Conservation (phyloP, 2,329 filamentous ascomycete genomes). For the Diaporthe citriasiana region DNA sequence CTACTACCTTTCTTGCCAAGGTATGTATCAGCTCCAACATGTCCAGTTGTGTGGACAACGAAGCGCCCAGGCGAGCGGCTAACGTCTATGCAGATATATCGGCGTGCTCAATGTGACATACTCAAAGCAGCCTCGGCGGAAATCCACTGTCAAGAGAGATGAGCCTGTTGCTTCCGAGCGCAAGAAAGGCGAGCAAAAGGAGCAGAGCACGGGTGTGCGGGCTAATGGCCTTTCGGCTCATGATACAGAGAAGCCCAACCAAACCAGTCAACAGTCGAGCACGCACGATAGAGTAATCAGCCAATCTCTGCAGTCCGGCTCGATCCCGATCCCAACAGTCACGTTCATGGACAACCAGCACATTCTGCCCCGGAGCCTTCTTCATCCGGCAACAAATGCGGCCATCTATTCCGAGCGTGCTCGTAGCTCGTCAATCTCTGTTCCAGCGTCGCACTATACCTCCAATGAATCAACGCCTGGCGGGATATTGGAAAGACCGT, state of each 20-base stretch:
- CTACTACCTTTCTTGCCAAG: conserved; percentile 92
- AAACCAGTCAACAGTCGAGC: conserved; percentile 44
- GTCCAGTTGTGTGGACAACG: too few species aligned
- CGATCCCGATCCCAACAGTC: conserved; percentile 84
- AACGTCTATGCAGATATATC: conserved; percentile 78
- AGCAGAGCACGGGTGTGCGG: conserved; percentile 44
- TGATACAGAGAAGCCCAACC: conserved; percentile 43
- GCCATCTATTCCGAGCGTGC: conserved; percentile 50
- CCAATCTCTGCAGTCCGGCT: conserved; percentile 80
- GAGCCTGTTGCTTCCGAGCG: conserved; percentile 55
- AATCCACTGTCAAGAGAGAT: conserved; percentile 67
- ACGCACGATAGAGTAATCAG: conserved; percentile 66
- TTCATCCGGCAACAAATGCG: conserved; percentile 68
- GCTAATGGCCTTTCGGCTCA: conserved; percentile 43
- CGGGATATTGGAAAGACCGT: conserved; percentile 52
- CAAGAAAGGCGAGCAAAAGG: conserved; percentile 53
- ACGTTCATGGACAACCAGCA: conserved; percentile 95
- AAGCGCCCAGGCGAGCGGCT: conserved; percentile 40
- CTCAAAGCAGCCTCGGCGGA: conserved; percentile 82
- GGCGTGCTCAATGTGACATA: conserved; percentile 97
- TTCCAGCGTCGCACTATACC: conserved; percentile 45
- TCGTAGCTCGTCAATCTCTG: conserved; percentile 54
- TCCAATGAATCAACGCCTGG: conserved; percentile 35
- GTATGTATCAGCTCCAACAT: conserved; percentile 59
- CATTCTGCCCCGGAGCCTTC: conserved; percentile 88